Evolutionary conservation across 2,329 filamentous ascomycete genomes (phyloP).

Genomic region (Diaporthe ampelina): DNA sequence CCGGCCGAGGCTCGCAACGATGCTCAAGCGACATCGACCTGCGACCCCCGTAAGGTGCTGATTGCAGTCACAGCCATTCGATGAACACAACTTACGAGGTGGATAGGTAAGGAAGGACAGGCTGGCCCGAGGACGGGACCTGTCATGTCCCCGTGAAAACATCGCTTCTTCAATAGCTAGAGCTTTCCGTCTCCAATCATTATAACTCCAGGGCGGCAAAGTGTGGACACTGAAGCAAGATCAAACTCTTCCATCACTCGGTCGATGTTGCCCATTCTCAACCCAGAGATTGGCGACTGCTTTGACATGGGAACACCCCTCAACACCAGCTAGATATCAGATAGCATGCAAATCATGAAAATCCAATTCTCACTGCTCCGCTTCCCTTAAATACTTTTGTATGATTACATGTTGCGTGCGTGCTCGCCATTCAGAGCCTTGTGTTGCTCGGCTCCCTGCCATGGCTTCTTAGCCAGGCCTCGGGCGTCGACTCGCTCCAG

Average conservation of each 20-base stretch:
- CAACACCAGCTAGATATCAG: constrained; percentile 4
- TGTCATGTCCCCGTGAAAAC: background rate
- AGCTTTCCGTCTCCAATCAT: constrained; percentile 70
- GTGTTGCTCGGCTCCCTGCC: constrained; percentile 35
- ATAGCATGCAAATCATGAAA: constrained; percentile 1
- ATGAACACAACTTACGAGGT: too few relatives aligned
- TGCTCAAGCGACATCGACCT: constrained; percentile 26
- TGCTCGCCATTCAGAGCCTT: constrained; percentile 18
- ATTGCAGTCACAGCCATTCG: background rate
- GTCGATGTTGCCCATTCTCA: constrained; percentile 52
- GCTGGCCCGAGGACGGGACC: background rate
- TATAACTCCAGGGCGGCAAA: constrained; percentile 67
- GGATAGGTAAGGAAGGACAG: constrained; percentile 14
- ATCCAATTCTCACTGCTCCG: constrained; percentile 14
- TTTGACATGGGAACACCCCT: constrained; percentile 53
- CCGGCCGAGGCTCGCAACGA: background rate
- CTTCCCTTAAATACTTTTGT: background rate
- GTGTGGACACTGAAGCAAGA: constrained; percentile 81
- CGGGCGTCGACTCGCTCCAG: background rate
- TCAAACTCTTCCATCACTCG: constrained; percentile 55
- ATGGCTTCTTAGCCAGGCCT: constrained; percentile 36
- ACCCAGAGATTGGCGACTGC: constrained; percentile 44
- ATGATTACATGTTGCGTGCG: constrained; percentile 44
- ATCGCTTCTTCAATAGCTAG: constrained; percentile 73
- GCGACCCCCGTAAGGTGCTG: too few relatives aligned